Conservation (phyloP, 2,329 filamentous ascomycete species). For the Pseudogymnoascus destructans region DNA sequence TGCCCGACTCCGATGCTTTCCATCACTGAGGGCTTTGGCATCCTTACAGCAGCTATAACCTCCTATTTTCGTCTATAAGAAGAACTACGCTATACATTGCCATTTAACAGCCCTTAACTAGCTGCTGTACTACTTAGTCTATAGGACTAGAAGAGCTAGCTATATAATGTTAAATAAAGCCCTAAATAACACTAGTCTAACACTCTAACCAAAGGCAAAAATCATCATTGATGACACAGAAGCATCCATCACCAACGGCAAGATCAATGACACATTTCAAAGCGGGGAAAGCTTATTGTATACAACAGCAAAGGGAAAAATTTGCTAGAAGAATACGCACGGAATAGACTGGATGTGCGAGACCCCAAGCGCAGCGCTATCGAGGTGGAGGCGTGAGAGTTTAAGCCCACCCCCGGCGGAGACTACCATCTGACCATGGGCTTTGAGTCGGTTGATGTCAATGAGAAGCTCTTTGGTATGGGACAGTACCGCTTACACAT, state of each 20-base stretch:
- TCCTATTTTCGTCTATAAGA: too few species aligned
- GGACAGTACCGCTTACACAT: constrained; percentile 54
- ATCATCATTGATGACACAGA: constrained; percentile 10
- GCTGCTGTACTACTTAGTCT: too few species aligned
- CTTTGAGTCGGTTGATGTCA: constrained; percentile 39
- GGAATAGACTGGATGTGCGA: constrained; percentile 33
- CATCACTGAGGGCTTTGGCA: too few species aligned
- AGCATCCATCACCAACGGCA: constrained; percentile 34
- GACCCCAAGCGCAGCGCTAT: constrained; percentile 40
- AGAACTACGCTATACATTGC: too few species aligned
- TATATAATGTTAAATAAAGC: too few species aligned
- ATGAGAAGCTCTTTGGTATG: constrained; percentile 55
- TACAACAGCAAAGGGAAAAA: constrained; percentile 29
- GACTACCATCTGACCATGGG: constrained; percentile 45
- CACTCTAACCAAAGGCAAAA: background rate
- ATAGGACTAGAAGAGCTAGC: too few species aligned
- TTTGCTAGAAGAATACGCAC: constrained; percentile 37
- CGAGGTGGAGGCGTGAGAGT: constrained; percentile 37
- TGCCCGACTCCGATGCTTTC: too few species aligned
- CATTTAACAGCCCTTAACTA: too few species aligned
- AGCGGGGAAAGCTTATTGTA: constrained; percentile 36
- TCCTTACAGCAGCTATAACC: too few species aligned
- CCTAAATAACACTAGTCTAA: too few species aligned
- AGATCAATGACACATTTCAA: constrained; percentile 34
- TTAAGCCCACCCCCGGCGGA: constrained; percentile 33